Evolutionary conservation across 208 protist species (phyloP), one percentile per base, ranked within the genome.

Genomic region (Crithidia brevicula): DNA sequence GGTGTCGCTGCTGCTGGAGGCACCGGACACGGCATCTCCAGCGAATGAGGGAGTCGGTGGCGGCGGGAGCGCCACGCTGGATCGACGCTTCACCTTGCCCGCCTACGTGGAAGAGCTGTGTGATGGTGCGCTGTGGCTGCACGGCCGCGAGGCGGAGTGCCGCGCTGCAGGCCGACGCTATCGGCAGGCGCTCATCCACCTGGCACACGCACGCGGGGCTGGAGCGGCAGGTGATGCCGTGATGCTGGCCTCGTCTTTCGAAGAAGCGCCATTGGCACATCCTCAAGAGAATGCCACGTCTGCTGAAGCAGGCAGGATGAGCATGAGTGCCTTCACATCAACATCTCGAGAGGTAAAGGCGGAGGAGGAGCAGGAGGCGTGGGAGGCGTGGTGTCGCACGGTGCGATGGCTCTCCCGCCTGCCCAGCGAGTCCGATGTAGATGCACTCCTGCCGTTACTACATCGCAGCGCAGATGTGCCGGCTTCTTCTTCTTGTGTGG

Each of bases 51-150:
- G n/a, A n/a, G n/a, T 18, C 28, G 22, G 23, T 33, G 45, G 0
- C 11, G 34, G 34, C 3, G 58, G 30, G 7, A 27, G 34, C 33
- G 61, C 58, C 9, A 83, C 72, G 46, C 59, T 81, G 4, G 86
- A 96, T 30, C 57, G 45, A 9, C 65, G 84, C 49, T 53, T 81
- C 11, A 88, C 73, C 11, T 54, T 92, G 16, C 67, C 80, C 10
- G 86, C 84, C 2, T 93, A 93, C 69, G 51, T 92, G n/a, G 72
- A 88, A 57, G 88, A 96, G 71, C 74, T 96, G 31, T 79, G 70
- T 49, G 73, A 52, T 0, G 87, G 88, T 6, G 11, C 33, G 62
- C 72, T 96, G 31, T 84, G 83, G 75, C 69, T 96, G 40, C 73
- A 86, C n/a, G 80, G 74, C 0, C 71, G 91, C 1, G 91, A 93